Conservation (phyloP, 768 basidiomycete species). For the Leucogyrophana mollusca region DNA sequence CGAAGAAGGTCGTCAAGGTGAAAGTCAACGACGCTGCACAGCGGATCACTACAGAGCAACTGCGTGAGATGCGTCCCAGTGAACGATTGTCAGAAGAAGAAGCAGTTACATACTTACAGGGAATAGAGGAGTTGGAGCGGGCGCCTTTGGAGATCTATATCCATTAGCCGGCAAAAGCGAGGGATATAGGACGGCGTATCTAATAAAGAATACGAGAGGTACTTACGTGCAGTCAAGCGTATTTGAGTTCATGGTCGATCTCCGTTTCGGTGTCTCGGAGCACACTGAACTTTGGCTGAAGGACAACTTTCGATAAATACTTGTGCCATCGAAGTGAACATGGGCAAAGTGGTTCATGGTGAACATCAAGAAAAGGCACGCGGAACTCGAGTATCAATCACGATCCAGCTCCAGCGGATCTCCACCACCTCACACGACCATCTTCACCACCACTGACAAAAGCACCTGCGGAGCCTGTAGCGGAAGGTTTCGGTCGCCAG, state of each 20-base stretch:
- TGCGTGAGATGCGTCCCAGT: background rate
- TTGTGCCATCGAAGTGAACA: too few species aligned
- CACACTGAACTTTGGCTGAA: background rate
- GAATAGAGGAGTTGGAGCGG: constrained; percentile 1
- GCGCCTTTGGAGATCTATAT: constrained; percentile 4
- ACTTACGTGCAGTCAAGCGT: too few species aligned
- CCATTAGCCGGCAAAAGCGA: background rate
- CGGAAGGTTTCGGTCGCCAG: constrained; percentile 68
- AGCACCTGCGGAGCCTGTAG: constrained; percentile 54
- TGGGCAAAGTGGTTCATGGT: background rate
- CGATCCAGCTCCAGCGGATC: constrained; percentile 55
- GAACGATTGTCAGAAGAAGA: constrained; percentile 1
- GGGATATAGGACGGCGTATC: too few species aligned
- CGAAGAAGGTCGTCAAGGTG: background rate
- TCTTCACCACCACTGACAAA: constrained; percentile 76
- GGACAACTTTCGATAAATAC: too few species aligned
- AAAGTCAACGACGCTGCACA: background rate
- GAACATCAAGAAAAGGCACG: background rate
- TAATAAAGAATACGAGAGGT: too few species aligned
- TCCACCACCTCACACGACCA: constrained; percentile 75
- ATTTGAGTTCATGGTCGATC: too few species aligned
- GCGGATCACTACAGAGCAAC: background rate
- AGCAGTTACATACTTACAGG: background rate
- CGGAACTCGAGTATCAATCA: constrained; percentile 7
- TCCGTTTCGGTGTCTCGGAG: background rate